Evolutionary conservation across 148 eudicot species (phyloP).

Genomic region (Chenopodium album): DNA sequence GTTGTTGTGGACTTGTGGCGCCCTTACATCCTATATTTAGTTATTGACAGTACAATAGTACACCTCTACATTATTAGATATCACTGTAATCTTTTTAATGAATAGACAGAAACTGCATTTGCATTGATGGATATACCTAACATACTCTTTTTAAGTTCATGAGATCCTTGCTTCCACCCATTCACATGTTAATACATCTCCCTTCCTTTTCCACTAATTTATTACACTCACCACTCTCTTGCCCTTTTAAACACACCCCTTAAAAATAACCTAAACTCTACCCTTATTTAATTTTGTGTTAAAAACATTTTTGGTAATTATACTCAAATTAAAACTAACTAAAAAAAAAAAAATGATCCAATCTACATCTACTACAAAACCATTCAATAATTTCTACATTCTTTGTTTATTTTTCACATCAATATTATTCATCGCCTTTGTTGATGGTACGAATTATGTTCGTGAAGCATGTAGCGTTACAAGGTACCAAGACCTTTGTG

Average conservation of each 20-base stretch:
- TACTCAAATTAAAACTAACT: neutral
- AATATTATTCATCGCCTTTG: constrained; percentile 10
- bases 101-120: neutral
- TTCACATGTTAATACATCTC: constrained; percentile 22
- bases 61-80: neutral
- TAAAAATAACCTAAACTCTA: neutral
- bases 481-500: constrained; percentile 49
- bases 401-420: too few species aligned
- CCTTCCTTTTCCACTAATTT: constrained; percentile 12
- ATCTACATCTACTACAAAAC: neutral
- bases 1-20: neutral
- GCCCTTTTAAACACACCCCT: constrained; percentile 18
- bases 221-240: constrained; percentile 49
- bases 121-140: constrained; percentile 7
- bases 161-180: constrained; percentile 19
- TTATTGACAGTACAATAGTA: neutral
- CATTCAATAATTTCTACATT: neutral
- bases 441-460: constrained; percentile 32
- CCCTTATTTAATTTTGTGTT: neutral
- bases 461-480: constrained; percentile 69
- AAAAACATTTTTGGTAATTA: neutral
- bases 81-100: neutral
- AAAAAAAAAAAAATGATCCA: neutral
- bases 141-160: constrained; percentile 13
- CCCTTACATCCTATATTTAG: neutral